A percentile compares a stretch with the other conserved stretches of the same genome.
These are phyloP conservation scores for Spongispora temasekensis DNA, from an alignment of 1,284 basidiomycete species.

Conservation along the genomic window DNA sequence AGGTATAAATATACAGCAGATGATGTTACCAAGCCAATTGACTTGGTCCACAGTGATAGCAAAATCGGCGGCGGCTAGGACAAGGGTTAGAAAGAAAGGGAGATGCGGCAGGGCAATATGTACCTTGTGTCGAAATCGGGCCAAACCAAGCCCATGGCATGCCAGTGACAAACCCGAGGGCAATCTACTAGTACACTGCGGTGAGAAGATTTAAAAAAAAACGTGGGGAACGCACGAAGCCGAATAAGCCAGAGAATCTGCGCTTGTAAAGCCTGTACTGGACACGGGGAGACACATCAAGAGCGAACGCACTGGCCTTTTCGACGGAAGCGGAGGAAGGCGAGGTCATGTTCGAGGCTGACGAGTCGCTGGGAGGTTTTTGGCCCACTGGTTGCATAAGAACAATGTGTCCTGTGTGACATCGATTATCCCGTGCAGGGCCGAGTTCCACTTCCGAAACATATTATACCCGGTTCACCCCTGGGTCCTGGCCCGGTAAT, in stretches of 20 bases:
- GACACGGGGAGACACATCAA: not conserved
- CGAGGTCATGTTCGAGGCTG: constrained; percentile 3
- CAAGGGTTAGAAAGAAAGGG: not conserved
- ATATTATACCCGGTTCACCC: too few relatives aligned
- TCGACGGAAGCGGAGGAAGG: constrained; percentile 2
- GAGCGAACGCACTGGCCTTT: not conserved
- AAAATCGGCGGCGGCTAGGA: constrained; percentile 58
- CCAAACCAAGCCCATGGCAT: constrained; percentile 77
- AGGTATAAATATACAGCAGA: constrained; percentile 62
- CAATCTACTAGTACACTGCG: constrained; percentile 46
- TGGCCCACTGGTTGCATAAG: too few relatives aligned
- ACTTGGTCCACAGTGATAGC: constrained; percentile 63
- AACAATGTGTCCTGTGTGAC: too few relatives aligned
- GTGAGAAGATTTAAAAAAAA: not conserved
- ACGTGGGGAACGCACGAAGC: constrained; percentile 47
- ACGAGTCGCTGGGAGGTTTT: not conserved
- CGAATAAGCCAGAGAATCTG: constrained; percentile 64
- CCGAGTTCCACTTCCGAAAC: too few relatives aligned
- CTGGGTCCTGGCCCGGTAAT: too few relatives aligned
- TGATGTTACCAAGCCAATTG: constrained; percentile 76
- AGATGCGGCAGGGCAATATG: constrained; percentile 4
- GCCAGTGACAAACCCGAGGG: constrained; percentile 61
- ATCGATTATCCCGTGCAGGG: too few relatives aligned
- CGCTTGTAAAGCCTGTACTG: constrained; percentile 64
- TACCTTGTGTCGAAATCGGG: constrained; percentile 70